Percentiles rank a stretch among this genome's conserved stretches.
phyloP scores from a whole-genome alignment of 2,329 filamentous ascomycete genomes.

The Colletotrichum sp. region DNA sequence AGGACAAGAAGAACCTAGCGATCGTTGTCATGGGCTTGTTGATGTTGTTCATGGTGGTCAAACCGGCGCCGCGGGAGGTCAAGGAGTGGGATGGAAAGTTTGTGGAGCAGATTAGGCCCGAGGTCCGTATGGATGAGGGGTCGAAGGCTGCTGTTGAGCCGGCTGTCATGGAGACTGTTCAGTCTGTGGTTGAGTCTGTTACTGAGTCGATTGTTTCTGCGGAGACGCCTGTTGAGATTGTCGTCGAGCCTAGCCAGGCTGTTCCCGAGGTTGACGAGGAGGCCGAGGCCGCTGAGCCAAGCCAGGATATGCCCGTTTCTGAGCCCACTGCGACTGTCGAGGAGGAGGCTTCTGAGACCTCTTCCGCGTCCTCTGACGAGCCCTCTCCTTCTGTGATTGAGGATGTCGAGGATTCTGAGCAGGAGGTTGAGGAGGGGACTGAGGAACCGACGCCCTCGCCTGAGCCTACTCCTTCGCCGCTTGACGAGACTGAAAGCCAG shows the following conservation, averaged over 20 bases:
- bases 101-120: conserved; percentile 22
- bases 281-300: not conserved
- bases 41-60: conserved; percentile 54
- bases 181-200: not conserved
- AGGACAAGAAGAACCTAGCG: conserved; percentile 64
- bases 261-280: not conserved
- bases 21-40: conserved; percentile 60
- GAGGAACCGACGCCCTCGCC: not conserved
- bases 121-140: not conserved
- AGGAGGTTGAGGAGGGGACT: not conserved
- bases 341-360: not conserved
- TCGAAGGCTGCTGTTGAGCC: not conserved
- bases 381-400: not conserved
- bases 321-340: not conserved
- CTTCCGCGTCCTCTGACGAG: not conserved
- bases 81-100: conserved; percentile 27
- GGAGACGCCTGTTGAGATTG: not conserved
- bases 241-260: not conserved
- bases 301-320: not conserved
- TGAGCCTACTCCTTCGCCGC: not conserved
- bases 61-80: conserved; percentile 26
- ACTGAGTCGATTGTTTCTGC: not conserved
- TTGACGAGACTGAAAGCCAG: not conserved
- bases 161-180: not conserved
- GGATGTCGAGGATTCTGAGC: not conserved